These are phyloP conservation scores for Clarireedia paspali DNA, from an alignment of 2,329 filamentous ascomycete genomes.

Conservation along the genomic window DNA sequence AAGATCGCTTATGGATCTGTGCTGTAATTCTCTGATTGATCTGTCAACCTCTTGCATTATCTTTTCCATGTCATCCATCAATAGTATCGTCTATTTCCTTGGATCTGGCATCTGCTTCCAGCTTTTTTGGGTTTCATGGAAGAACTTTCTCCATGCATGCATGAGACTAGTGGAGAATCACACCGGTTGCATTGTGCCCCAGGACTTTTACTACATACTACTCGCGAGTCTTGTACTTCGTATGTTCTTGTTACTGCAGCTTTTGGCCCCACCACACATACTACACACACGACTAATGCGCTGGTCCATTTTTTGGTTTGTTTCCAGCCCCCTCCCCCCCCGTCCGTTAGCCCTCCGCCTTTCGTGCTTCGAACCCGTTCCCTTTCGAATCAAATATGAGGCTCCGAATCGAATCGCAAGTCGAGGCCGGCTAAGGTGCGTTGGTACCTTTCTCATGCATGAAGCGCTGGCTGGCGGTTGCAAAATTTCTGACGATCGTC, in stretches of 20 bases:
- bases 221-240: too few relatives aligned
- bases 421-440: not conserved
- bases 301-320: not conserved
- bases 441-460: not conserved
- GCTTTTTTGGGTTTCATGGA: not conserved
- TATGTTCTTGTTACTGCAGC: too few relatives aligned
- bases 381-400: not conserved
- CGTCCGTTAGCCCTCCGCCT: not conserved
- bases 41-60: conserved; percentile 1
- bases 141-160: conserved; percentile 5
- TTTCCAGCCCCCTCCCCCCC: not conserved
- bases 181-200: not conserved
- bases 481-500: conserved; percentile 5
- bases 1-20: too few relatives aligned
- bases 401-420: not conserved
- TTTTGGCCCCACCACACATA: too few relatives aligned
- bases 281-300: not conserved
- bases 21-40: not conserved
- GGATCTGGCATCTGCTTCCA: not conserved
- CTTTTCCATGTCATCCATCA: not conserved
- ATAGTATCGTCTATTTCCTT: not conserved
- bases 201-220: not conserved
- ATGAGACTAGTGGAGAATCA: conserved; percentile 6
- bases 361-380: not conserved
- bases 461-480: conserved; percentile 2